Evolutionary conservation across 1,284 basidiomycete genomes (phyloP).

Genomic region (Puccinia horiana): DNA sequence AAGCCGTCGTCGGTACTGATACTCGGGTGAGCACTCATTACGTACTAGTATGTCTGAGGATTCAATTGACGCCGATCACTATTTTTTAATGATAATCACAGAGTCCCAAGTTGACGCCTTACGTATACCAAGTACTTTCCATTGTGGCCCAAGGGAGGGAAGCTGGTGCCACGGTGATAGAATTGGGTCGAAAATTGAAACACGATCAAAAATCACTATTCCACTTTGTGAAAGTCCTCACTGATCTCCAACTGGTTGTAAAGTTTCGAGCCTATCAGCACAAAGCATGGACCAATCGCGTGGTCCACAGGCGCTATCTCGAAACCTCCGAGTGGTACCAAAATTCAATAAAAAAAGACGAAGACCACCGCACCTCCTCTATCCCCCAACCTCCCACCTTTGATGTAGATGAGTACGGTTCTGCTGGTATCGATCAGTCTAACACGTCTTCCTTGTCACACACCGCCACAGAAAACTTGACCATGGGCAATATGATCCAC

Average conservation of each 20-base stretch:
- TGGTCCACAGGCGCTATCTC: constrained; percentile 56
- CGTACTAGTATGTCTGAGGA: neutral
- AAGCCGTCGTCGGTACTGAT: constrained; percentile 78
- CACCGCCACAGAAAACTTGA: neutral
- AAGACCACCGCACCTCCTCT: constrained; percentile 49
- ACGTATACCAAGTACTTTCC: constrained; percentile 83
- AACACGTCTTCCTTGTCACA: neutral
- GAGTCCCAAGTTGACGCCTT: constrained; percentile 75
- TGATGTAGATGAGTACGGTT: constrained; percentile 22
- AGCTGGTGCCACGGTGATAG: constrained; percentile 73
- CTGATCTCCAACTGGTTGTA: constrained; percentile 68
- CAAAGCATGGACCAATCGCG: constrained; percentile 55
- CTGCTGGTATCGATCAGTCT: neutral
- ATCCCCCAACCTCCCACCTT: constrained; percentile 45
- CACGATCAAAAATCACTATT: constrained; percentile 88
- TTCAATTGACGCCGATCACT: constrained; percentile 29
- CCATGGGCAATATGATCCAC: constrained; percentile 7
- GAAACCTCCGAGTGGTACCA: constrained; percentile 51
- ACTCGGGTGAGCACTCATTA: constrained; percentile 65
- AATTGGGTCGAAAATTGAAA: constrained; percentile 73
- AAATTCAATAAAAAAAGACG: constrained; percentile 45
- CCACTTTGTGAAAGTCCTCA: constrained; percentile 74
- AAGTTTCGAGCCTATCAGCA: constrained; percentile 54
- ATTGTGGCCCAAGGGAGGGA: constrained; percentile 76
- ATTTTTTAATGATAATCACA: constrained; percentile 56